These are phyloP conservation scores for Laetiporus sulphureus DNA, from an alignment of 1,284 basidiomycete genomes.

Conservation along the genomic window DNA sequence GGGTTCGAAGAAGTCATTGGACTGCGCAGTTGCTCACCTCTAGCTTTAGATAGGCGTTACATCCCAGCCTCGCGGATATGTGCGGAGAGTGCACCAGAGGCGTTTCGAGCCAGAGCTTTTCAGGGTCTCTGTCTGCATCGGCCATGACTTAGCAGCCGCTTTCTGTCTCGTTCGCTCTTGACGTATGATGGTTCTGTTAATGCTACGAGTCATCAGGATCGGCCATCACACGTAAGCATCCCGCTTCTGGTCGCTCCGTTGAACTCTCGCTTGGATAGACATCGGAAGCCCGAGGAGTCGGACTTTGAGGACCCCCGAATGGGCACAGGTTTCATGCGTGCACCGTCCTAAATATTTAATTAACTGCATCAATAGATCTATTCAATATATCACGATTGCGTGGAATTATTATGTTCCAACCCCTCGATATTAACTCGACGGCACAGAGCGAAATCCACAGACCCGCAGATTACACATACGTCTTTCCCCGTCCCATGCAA, in stretches of 20 bases:
- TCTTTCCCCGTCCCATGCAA: too few relatives aligned
- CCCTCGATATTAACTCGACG: too few relatives aligned
- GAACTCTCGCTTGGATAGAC: neutral
- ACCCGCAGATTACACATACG: too few relatives aligned
- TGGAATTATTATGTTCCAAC: too few relatives aligned
- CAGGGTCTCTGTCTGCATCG: neutral
- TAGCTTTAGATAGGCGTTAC: constrained; percentile 57
- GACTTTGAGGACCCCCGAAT: constrained; percentile 15
- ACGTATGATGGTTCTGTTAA: neutral
- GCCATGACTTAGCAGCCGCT: constrained; percentile 2
- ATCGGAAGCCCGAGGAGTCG: constrained; percentile 1
- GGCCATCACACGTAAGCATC: neutral
- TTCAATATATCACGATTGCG: too few relatives aligned
- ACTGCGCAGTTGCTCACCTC: constrained; percentile 37
- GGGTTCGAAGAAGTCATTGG: neutral
- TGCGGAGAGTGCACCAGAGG: constrained; percentile 52
- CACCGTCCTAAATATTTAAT: too few relatives aligned
- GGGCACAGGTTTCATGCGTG: too few relatives aligned
- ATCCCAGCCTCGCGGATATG: constrained; percentile 45
- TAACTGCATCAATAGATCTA: too few relatives aligned
- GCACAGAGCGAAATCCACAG: too few relatives aligned
- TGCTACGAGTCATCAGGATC: neutral
- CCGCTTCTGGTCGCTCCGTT: neutral
- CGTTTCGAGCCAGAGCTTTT: constrained; percentile 48
- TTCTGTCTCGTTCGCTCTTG: neutral